phyloP scores from a whole-genome alignment of 768 basidiomycete species.

The Suillus ampliporus region DNA sequence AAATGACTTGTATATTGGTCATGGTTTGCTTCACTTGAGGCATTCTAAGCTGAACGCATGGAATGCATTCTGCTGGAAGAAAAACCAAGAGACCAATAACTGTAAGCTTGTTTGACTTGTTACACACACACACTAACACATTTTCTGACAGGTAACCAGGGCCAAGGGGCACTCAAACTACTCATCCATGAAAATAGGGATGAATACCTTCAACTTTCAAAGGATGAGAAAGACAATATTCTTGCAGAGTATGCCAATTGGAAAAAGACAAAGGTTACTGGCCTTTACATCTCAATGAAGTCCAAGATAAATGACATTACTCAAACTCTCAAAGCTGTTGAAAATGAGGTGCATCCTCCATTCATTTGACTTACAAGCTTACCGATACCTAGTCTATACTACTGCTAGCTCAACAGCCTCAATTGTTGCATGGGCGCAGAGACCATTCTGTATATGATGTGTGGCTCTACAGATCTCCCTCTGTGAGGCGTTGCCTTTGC shows the following conservation, averaged over 20 bases:
- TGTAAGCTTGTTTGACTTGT: no score
- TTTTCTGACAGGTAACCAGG: neutral
- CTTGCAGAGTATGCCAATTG: no score
- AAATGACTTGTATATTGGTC: constrained; percentile 9
- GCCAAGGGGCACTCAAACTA: neutral
- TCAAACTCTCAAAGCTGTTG: constrained; percentile 12
- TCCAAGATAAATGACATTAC: constrained; percentile 17
- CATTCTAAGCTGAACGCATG: constrained; percentile 6
- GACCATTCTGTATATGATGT: neutral
- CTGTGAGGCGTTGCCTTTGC: neutral
- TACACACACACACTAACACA: no score
- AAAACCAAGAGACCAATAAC: neutral
- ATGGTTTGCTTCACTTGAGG: neutral
- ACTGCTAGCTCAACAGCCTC: constrained; percentile 6
- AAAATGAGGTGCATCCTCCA: constrained; percentile 16
- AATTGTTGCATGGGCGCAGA: neutral
- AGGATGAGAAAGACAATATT: no score
- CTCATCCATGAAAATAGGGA: neutral
- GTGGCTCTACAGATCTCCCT: constrained; percentile 5
- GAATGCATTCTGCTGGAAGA: constrained; percentile 19
- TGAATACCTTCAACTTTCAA: no score
- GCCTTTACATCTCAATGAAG: constrained; percentile 1
- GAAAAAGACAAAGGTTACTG: constrained; percentile 4
- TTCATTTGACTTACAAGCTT: neutral
- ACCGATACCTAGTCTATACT: neutral